These are phyloP conservation scores for Pythium brachiatum DNA, from an alignment of 352 stramenopile genomes.

Conservation along the genomic window DNA sequence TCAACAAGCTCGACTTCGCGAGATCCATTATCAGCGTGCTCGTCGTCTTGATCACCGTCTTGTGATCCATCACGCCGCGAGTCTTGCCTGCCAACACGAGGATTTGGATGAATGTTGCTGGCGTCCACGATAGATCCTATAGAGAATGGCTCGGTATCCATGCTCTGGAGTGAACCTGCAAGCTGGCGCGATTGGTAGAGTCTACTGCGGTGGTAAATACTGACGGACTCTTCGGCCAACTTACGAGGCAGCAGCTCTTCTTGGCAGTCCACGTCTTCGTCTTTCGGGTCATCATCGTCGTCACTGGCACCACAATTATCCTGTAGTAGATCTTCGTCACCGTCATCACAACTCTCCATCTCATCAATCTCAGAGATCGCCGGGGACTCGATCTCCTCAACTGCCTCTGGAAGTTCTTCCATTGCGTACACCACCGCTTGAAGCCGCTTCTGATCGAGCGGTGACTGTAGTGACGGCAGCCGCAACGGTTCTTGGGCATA, in stretches of 20 bases:
- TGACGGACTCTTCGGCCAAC: not conserved
- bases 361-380: not conserved
- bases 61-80: not conserved
- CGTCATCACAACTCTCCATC: not conserved
- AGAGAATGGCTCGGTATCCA: not conserved
- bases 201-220: not conserved
- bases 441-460: constrained; percentile 14
- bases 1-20: constrained; percentile 59
- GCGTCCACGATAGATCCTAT: not conserved
- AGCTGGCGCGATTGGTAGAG: not conserved
- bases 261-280: not conserved
- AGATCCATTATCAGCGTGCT: not conserved
- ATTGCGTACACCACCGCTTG: constrained; percentile 3
- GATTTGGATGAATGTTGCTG: not conserved
- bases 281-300: not conserved
- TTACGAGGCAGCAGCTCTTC: not conserved
- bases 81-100: not conserved
- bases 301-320: not conserved
- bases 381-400: not conserved
- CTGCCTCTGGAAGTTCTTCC: not conserved
- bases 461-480: constrained; percentile 6
- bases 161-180: not conserved
- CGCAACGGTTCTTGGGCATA: not conserved
- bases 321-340: not conserved
- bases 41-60: constrained; percentile 3